Percentiles rank a stretch among this genome's conserved stretches.
These are phyloP conservation scores for Podaxis carcinomalis DNA, from an alignment of 768 basidiomycete genomes.

Conservation along the genomic window DNA sequence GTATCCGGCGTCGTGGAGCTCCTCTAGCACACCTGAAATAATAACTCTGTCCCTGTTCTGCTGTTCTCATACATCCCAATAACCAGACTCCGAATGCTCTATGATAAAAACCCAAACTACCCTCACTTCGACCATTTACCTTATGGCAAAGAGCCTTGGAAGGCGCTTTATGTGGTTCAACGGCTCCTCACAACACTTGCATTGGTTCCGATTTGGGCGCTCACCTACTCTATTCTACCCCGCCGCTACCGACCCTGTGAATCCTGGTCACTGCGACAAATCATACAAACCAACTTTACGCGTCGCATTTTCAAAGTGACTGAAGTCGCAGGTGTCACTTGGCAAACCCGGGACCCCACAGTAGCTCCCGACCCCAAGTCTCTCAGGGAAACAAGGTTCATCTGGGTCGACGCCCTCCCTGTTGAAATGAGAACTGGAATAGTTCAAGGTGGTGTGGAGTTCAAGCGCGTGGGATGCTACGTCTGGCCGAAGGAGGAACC, in stretches of 20 bases:
- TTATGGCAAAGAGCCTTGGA: slow-evolving; percentile 41
- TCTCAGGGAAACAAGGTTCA: slow-evolving; percentile 43
- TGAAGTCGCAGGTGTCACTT: slow-evolving; percentile 53
- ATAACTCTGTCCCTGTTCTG: background rate
- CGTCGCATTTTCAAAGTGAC: slow-evolving; percentile 49
- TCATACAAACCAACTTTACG: slow-evolving; percentile 48
- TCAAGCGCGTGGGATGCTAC: slow-evolving; percentile 41
- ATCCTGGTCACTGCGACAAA: slow-evolving; percentile 47
- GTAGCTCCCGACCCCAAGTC: slow-evolving; percentile 17
- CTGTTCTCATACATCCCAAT: background rate
- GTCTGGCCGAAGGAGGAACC: slow-evolving; percentile 38
- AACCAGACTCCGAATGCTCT: slow-evolving; percentile 14
- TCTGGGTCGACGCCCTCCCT: slow-evolving; percentile 43
- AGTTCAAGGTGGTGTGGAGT: slow-evolving; percentile 34
- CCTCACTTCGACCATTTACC: slow-evolving; percentile 39
- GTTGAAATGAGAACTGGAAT: slow-evolving; percentile 37
- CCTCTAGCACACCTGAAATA: background rate
- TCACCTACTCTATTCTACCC: slow-evolving; percentile 40
- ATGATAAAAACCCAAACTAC: slow-evolving; percentile 30
- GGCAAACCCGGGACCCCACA: slow-evolving; percentile 45
- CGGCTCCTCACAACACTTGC: slow-evolving; percentile 44
- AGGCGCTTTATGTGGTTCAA: slow-evolving; percentile 43
- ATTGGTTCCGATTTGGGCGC: slow-evolving; percentile 41
- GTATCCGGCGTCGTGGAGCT: background rate
- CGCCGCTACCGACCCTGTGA: slow-evolving; percentile 40